Base-by-base conservation (phyloP, 2,329 filamentous ascomycete species). In the Colletotrichum orchidophilum region DNA sequence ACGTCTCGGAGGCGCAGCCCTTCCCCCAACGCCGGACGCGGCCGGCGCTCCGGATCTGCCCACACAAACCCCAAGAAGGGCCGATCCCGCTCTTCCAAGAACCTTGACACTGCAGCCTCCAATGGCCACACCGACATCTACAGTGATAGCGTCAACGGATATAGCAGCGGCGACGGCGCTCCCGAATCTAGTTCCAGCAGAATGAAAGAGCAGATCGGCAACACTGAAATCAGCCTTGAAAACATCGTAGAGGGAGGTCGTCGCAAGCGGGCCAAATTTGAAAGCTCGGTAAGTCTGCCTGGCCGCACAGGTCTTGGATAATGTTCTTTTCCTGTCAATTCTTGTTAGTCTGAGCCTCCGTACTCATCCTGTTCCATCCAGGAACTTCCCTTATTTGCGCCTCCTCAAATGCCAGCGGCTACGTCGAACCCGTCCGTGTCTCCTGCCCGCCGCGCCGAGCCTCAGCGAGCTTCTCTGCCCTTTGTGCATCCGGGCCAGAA, bases 401-500 rank as follows among this genome's bases (percentile, higher is more conserved):
- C 96, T 75, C 94, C 94, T 73, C 96, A 97, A 83, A 95, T 98
- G 84, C 96, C 96, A 59, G 93, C 96, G 75, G 92, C 94, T 61
- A 93, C 94, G n/a, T 98, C 96, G n/a, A 95, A 96, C 77, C 96
- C 95, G n/a, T 98, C 96, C 24, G 93, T 97, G 62, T 98, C 96
- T 31, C 96, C 96, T 72, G 94, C 95, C 79, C 92, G 96, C 78
- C 93, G 94, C 61, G 86, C 93, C 82, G 88, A 93, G 83, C 84
- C 93, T 83, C 81, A 93, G 85, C 86, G 94, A 84, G 84, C 92
- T 79, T 80, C 91, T 80, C 79, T 97, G 85, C 93, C 94, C 4
- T 97, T 94, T 79, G 88, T 92, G 60, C 90, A 91, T 76, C 90
- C 91, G 31, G 90, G 90, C 61, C 94, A 96, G 77, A 93, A 95